Base-by-base conservation (phyloP, 257 asterid species). In the Cruciata laevipes region DNA sequence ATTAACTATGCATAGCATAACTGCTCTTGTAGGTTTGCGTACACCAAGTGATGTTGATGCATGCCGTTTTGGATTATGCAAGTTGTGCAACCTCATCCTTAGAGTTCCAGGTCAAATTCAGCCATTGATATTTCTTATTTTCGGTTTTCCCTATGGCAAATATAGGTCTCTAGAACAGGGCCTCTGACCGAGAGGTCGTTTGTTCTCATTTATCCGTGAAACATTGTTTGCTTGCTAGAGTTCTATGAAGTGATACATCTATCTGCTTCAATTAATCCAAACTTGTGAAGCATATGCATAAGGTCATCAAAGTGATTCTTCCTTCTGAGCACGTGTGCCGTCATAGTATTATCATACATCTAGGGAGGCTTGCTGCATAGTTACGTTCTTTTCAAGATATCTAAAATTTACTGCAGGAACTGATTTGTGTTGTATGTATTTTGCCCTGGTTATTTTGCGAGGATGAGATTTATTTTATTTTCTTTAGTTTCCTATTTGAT, bases 51-150 rank as follows among this genome's bases (percentile, higher is more conserved):
- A 83, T 78, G 77, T 70, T 51, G 85, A 87, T 66, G 73, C 70
- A 70, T 63, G 81, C 68, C 76, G 71, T 75, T 73, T 87, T 59
- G 66, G 74, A 69, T 58, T 85, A 64, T 85, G 88, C 89, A 91
- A 85, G 84, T 78, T 91, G 74, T 91, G 95, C 74, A 81, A 86
- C 80, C 78, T 91, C 71, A 60, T 85, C 79, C 75, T 86, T 79
- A 76, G 85, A 80, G 80, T 83, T 73, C 95, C 98, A 83, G 98
- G 98, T 91, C 66, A 65, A 40, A 38, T 16, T 31, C 62, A 47
- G 53, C 7, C 63, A 58, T 12, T 58, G 38, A 42, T 2, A 18
- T 51, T 55, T 17, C 16, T 52, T 33, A 44, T 30, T 47, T 42
- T 38, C 33, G 32, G 40, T 20, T 16, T 51, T 35, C 1, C n/a